These are phyloP conservation scores for Coniosporium tulheliwenetii DNA, from an alignment of 2,329 filamentous ascomycete genomes.

Conservation along the genomic window DNA sequence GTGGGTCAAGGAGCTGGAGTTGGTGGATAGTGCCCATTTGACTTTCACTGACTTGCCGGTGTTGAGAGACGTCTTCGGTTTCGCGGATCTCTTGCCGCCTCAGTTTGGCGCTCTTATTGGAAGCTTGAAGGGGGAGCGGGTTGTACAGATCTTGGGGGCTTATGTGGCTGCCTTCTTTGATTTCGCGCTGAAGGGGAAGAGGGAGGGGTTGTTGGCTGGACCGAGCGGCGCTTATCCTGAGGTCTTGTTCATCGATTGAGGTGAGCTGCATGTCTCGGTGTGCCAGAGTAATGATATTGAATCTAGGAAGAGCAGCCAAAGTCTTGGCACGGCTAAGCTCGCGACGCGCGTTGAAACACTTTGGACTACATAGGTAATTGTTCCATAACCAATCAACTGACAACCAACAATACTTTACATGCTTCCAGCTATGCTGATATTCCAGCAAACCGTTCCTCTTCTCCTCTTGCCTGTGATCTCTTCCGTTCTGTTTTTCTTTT, in stretches of 20 bases:
- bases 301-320: too few species aligned
- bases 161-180: constrained; percentile 8
- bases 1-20: constrained; percentile 5
- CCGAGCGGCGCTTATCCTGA: constrained; percentile 7
- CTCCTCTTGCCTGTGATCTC: neutral
- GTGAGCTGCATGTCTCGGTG: too few species aligned
- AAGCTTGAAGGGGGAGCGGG: constrained; percentile 4
- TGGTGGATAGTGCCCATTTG: constrained; percentile 5
- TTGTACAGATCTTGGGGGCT: constrained; percentile 4
- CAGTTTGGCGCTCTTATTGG: constrained; percentile 4
- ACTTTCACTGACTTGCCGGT: constrained; percentile 8
- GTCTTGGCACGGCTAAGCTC: too few species aligned
- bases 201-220: constrained; percentile 4
- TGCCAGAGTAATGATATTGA: too few species aligned
- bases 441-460: neutral
- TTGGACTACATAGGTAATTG: too few species aligned
- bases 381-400: too few species aligned
- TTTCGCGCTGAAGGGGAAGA: constrained; percentile 4
- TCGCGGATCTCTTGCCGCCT: constrained; percentile 1
- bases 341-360: too few species aligned
- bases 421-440: too few species aligned
- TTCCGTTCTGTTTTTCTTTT: neutral
- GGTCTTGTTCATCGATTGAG: neutral
- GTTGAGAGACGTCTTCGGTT: constrained; percentile 5
- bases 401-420: too few species aligned